phyloP scores from a whole-genome alignment of 306 rosid species.

The Luffa acutangula region DNA sequence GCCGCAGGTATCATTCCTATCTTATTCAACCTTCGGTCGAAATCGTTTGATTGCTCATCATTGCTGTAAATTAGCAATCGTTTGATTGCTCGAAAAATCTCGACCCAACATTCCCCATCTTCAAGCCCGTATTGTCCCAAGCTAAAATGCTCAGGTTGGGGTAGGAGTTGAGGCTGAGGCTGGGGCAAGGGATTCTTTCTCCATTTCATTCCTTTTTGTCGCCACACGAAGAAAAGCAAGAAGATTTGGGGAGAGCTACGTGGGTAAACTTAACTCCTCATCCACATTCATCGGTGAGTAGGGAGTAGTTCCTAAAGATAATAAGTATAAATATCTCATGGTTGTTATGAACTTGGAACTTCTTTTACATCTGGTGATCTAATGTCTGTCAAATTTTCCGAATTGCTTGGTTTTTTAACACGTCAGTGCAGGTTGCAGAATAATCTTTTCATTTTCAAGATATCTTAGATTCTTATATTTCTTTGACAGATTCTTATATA shows the following conservation, averaged over 20 bases:
- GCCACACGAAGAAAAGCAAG: constrained; percentile 28
- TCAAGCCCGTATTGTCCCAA: too few species aligned
- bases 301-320: neutral
- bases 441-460: neutral
- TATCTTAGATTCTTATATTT: neutral
- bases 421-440: neutral
- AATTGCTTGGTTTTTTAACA: neutral
- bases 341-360: neutral
- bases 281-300: constrained; percentile 37
- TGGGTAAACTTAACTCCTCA: constrained; percentile 48
- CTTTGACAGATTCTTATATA: neutral
- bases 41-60: too few species aligned
- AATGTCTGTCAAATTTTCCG: neutral
- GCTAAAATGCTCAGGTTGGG: too few species aligned
- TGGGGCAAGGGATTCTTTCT: too few species aligned
- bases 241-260: constrained; percentile 23
- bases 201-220: too few species aligned
- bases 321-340: neutral
- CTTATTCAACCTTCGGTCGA: too few species aligned
- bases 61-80: too few species aligned
- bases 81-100: too few species aligned
- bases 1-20: too few species aligned
- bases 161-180: too few species aligned
- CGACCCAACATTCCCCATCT: too few species aligned
- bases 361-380: neutral